Evolutionary conservation across 2,329 filamentous ascomycete genomes (phyloP).

Genomic region (Chaetothyriales sp.): DNA sequence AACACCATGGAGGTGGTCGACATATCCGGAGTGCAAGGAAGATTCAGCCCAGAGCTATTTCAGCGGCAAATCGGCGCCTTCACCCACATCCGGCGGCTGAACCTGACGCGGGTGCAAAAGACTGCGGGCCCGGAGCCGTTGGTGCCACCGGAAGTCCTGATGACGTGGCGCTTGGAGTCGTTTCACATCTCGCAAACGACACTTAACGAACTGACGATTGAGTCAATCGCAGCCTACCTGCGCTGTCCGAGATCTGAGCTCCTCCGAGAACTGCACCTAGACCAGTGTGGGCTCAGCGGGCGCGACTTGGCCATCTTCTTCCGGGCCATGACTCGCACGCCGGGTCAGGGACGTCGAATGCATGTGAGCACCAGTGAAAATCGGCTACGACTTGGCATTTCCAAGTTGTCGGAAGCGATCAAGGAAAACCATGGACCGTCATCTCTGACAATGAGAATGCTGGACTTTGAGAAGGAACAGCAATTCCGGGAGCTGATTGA

Average conservation of each 20-base stretch:
- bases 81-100: constrained; percentile 50
- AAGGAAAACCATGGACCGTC: constrained; percentile 44
- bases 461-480: constrained; percentile 54
- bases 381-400: constrained; percentile 31
- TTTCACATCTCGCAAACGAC: constrained; percentile 50
- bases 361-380: constrained; percentile 56
- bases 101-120: constrained; percentile 51
- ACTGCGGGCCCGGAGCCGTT: constrained; percentile 50
- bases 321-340: constrained; percentile 44
- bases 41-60: constrained; percentile 50
- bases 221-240: constrained; percentile 52
- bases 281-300: constrained; percentile 54
- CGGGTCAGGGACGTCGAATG: constrained; percentile 41
- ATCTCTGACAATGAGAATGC: constrained; percentile 51
- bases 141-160: constrained; percentile 51
- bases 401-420: constrained; percentile 31
- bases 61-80: constrained; percentile 55
- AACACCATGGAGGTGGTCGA: constrained; percentile 54
- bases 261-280: constrained; percentile 48
- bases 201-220: constrained; percentile 49
- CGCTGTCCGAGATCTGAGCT: constrained; percentile 45
- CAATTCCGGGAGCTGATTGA: constrained; percentile 51
- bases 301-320: constrained; percentile 52
- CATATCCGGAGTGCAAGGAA: constrained; percentile 52
- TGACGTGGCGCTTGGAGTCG: constrained; percentile 55